A percentile compares a stretch with the other conserved stretches of the same genome.
These are phyloP conservation scores for Pseudomonodictys pantanalensis DNA, from an alignment of 495 filamentous ascomycete species.

Conservation along the genomic window DNA sequence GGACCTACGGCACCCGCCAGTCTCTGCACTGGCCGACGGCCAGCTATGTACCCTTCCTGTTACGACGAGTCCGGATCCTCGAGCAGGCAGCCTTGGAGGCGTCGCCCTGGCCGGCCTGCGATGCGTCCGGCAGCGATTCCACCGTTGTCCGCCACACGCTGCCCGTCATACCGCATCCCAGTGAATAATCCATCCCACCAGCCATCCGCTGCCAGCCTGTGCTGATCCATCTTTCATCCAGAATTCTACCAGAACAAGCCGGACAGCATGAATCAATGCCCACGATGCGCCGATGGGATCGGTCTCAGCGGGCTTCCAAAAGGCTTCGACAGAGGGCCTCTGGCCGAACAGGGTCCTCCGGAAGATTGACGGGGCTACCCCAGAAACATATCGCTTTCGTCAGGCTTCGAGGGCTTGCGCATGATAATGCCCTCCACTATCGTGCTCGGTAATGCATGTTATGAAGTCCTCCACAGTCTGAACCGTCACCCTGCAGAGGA, in stretches of 20 bases:
- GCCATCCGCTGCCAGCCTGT: slow-evolving; percentile 22
- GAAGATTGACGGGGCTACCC: slow-evolving; percentile 17
- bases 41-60: slow-evolving; percentile 20
- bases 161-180: slow-evolving; percentile 33
- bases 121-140: slow-evolving; percentile 13
- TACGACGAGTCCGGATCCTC: slow-evolving; percentile 8
- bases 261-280: slow-evolving; percentile 33
- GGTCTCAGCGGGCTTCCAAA: slow-evolving; percentile 23
- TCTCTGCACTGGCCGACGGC: slow-evolving; percentile 6
- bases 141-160: slow-evolving; percentile 31
- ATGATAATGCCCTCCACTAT: slow-evolving; percentile 33
- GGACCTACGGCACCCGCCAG: slow-evolving; percentile 13
- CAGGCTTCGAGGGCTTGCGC: slow-evolving; percentile 21
- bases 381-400: slow-evolving; percentile 35
- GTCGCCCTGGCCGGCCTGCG: not conserved
- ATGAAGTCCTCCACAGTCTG: slow-evolving; percentile 32
- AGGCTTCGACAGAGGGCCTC: slow-evolving; percentile 23
- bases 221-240: slow-evolving; percentile 31
- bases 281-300: slow-evolving; percentile 21
- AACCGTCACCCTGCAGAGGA: slow-evolving; percentile 28
- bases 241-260: slow-evolving; percentile 32
- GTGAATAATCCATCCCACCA: slow-evolving; percentile 15
- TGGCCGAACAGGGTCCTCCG: slow-evolving; percentile 1
- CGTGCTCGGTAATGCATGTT: slow-evolving; percentile 35
- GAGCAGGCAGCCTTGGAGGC: slow-evolving; percentile 1